phyloP scores from a whole-genome alignment of 2,329 filamentous ascomycete species.

The Fusarium torreyae region DNA sequence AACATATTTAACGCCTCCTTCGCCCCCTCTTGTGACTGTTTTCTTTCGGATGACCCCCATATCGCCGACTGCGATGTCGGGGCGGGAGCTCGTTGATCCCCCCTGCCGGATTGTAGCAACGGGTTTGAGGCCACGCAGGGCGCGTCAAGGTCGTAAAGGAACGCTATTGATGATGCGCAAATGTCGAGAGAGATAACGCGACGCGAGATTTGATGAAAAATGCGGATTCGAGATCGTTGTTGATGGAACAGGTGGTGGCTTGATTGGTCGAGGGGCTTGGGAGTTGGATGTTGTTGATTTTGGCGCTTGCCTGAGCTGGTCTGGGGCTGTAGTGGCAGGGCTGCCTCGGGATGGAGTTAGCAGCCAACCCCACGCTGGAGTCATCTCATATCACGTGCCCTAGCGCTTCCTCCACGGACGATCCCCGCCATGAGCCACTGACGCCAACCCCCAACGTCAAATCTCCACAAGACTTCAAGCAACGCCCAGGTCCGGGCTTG shows the following conservation, averaged over 20 bases:
- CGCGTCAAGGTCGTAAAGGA: slow-evolving; percentile 34
- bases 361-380: slow-evolving; percentile 21
- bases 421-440: slow-evolving; percentile 20
- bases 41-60: slow-evolving; percentile 99
- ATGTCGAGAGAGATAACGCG: slow-evolving; percentile 28
- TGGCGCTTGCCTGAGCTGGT: slow-evolving; percentile 39
- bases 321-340: slow-evolving; percentile 24
- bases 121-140: slow-evolving; percentile 31
- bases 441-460: slow-evolving; percentile 8
- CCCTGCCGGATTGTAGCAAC: slow-evolving; percentile 42
- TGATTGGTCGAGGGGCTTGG: slow-evolving; percentile 44
- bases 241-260: slow-evolving; percentile 48
- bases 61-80: slow-evolving; percentile 47
- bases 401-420: not conserved
- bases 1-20: slow-evolving; percentile 94
- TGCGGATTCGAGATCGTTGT: slow-evolving; percentile 43
- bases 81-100: slow-evolving; percentile 49
- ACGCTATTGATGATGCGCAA: slow-evolving; percentile 38
- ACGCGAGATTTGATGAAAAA: slow-evolving; percentile 53
- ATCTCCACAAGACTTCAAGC: slow-evolving; percentile 6
- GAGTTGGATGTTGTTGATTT: slow-evolving; percentile 49
- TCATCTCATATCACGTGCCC: slow-evolving; percentile 15
- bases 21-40: slow-evolving; percentile 85
- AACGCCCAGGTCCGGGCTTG: not conserved
- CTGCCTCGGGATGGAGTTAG: slow-evolving; percentile 39